Evolutionary conservation across 2,329 filamentous ascomycete genomes (phyloP), one percentile per base, ranked within the genome.

Genomic region (Pestalotiopsis sp.): DNA sequence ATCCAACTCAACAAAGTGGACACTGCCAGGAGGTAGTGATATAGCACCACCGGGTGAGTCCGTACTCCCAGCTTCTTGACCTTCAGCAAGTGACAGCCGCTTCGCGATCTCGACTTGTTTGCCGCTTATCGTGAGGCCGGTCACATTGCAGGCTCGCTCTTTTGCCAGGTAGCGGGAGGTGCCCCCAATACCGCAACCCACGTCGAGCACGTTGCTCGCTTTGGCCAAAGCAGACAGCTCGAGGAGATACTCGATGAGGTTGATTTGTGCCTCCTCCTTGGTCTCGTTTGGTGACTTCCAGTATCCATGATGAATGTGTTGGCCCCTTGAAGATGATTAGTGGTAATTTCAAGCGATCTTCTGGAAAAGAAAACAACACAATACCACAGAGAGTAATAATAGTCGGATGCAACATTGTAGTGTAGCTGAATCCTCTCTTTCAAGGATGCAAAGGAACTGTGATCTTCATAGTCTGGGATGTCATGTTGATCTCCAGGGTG

Each of bases 261-360:
- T 88, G 27, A 85, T 75, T 76, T 90, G 88, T 2, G 88, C 87
- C 38, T 82, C 79, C 72, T 90, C 87, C 74, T 90, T 90, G 71
- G 83, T 85, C 71, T 89, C 86, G 20, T 73, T 79, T 0, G 83
- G 78, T 68, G 81, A 81, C 68, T 80, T 80, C 63, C 88, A 90
- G 75, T 90, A 89, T 67, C 88, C 88, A 71, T 90, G 88, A 74
- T 90, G 88, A 74, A 90, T 90, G 73, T 90, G 88, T 74, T 89
- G 87, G 67, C 88, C 88, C 87, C 87, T 36, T 89, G 45, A 17
- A n/a, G 11, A 25, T 9, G 23, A 25, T 25, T 74, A 61, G 31
- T 7, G 36, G n/a, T 38, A 20, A 56, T 69, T 12, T 49, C 6
- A 36, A 59, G 49, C 67, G 56, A 13, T 25, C 70, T 70, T 36